Evolutionary conservation across 768 basidiomycete species (phyloP), one percentile per base, ranked within the genome.

Genomic region (Gloeostereum incarnatum): DNA sequence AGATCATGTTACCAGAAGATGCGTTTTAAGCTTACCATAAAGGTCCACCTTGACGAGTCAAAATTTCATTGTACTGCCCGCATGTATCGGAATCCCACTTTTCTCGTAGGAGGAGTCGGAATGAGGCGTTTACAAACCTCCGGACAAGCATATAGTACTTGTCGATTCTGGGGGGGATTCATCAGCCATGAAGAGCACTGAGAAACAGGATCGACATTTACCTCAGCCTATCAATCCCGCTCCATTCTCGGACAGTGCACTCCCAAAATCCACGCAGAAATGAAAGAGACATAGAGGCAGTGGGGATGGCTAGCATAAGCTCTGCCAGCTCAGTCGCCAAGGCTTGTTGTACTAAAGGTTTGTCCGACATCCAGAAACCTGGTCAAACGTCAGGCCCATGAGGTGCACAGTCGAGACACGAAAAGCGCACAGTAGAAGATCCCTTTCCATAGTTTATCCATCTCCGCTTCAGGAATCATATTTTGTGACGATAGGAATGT

Each of bases 311-410:
- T 34, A 97, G 61, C 4, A 92, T 51, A 26, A 97, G 65, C 46
- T 89, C 79, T 13, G 94, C 85, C 26, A 99, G 61, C 49, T 92
- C 87, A 11, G 71, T 66, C 0, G 94, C 90, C 11, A 99, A 71
- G 10, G 80, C 81, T 55, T 98, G 94, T 55, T 98, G 94, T 6
- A 97, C 86, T 6, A 93, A 71, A 3, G 93, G 93, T 55, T 98
- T 99, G 62, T 99, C 94, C 7, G 93, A 97, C 92, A 97, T 97
- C 93, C 94, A 99, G 61, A 92, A 98, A 55, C 94, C 93, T 96
- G 41, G 25, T 10, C 5, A 49, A 41, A 46, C 25, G 33, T 5
- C n/a, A 21, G 38, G 25, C 26, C 6, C 7, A 16, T 19, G 32
- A 17, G 17, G 7, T 2, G 14, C 1, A 10, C 2, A 23, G 16